Base-by-base conservation (phyloP, 2,329 filamentous ascomycete genomes). In the Albophoma yamanashiensis region DNA sequence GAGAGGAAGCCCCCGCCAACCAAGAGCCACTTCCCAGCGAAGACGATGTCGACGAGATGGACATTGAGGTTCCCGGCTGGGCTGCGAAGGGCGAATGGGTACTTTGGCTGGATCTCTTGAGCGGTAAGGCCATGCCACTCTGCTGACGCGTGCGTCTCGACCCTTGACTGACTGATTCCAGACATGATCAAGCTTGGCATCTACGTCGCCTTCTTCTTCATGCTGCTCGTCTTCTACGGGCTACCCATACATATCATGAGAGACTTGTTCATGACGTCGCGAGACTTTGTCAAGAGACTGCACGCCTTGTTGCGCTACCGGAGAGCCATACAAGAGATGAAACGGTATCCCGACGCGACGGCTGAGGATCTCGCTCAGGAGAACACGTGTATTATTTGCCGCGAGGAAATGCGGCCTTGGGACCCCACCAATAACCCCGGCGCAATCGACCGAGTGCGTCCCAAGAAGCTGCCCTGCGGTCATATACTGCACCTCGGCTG, bases 311-410 rank as follows among this genome's bases (percentile, higher is more conserved):
- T 96, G 64, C 87, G 91, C 62, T 99, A 97, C 72, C 87, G 92
- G 60, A 91, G 91, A 68, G 94, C 94, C 2, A 92, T 96, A 3
- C 84, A 89, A 65, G 91, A 97, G 70, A 97, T 99, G 92, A 94
- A 96, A 69, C 84, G 85, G 62, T 97, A 97, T 70, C 89, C 90
- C 5, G 94, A 99, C 71, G 94, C 94, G 1, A 96, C 90, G 1
- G 81, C 84, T 2, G 91, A 95, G 65, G 93, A 99, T 65, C 84
- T 99, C 31, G 79, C 81, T 36, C 82, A 89, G 56, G 93, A 97
- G 71, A 91, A 95, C 68, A 95, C 94, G 3, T 99, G 94, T 73
- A 99, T 99, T 67, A 96, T 99, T 59, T 99, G 94, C 73, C 86
- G 94, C 62, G 94, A 99, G 72, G 91, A 95, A 64, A 99, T 99